phyloP scores from a whole-genome alignment of 73 alveolate genomes.

The Tetrahymena elliotti region DNA sequence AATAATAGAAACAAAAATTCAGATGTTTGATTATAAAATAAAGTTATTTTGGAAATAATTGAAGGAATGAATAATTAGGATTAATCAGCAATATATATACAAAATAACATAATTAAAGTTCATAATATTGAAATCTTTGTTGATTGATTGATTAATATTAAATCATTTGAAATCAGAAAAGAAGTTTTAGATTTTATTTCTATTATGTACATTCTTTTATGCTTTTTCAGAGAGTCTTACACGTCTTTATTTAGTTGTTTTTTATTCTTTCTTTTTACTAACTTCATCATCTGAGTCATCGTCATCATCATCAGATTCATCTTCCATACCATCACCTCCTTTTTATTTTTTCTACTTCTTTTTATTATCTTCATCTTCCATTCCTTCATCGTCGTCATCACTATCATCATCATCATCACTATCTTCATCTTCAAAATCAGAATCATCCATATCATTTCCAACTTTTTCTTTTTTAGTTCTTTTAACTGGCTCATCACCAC shows the following conservation, averaged over 20 bases:
- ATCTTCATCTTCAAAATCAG: slow-evolving; percentile 56
- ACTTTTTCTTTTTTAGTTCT: slow-evolving; percentile 10
- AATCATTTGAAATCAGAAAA: neutral
- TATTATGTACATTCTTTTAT: slow-evolving; percentile 16
- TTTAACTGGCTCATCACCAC: slow-evolving; percentile 33
- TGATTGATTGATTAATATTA: neutral
- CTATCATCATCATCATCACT: slow-evolving; percentile 48
- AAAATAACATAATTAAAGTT: neutral
- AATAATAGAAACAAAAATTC: too few species aligned
- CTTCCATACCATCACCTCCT: slow-evolving; percentile 32
- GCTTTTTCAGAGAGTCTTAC: slow-evolving; percentile 28
- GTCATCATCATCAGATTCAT: slow-evolving; percentile 3
- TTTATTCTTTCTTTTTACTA: slow-evolving; percentile 29
- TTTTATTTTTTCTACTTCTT: slow-evolving; percentile 50
- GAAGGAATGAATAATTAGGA: neutral
- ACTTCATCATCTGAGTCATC: slow-evolving; percentile 28
- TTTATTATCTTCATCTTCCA: slow-evolving; percentile 25
- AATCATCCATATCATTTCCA: slow-evolving; percentile 30
- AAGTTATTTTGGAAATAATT: too few species aligned
- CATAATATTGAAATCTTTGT: neutral
- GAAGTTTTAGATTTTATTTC: neutral
- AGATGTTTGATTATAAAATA: too few species aligned
- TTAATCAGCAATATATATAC: neutral
- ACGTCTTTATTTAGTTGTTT: slow-evolving; percentile 25
- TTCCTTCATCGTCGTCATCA: slow-evolving; percentile 20